Evolutionary conservation across 1,139 yeast genomes (phyloP).

Genomic region (Petasospora fabianii): DNA sequence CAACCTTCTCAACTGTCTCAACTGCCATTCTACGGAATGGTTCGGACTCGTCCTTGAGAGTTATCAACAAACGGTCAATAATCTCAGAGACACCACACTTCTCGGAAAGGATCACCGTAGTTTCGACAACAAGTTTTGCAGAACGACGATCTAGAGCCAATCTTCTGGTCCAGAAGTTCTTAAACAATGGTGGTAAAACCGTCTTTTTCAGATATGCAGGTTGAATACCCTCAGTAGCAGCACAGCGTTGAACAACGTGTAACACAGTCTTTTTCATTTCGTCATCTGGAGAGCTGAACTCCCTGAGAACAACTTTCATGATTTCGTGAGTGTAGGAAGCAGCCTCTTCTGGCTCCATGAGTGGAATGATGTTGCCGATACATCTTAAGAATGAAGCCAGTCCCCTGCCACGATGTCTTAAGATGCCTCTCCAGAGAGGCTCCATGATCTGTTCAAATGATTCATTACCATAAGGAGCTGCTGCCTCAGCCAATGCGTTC

Average conservation of each 20-base stretch:
- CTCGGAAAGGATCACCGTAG: conserved; percentile 64
- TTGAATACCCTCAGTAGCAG: conserved; percentile 49
- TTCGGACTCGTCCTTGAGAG: conserved; percentile 79
- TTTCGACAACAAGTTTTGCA: conserved; percentile 62
- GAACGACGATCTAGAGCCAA: conserved; percentile 55
- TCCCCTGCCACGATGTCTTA: conserved; percentile 72
- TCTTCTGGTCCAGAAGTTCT: conserved; percentile 75
- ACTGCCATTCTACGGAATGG: conserved; percentile 76
- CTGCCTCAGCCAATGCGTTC: conserved; percentile 77
- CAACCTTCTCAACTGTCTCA: conserved; percentile 56
- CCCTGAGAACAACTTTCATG: conserved; percentile 62
- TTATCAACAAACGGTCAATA: conserved; percentile 53
- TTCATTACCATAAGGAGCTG: conserved; percentile 88
- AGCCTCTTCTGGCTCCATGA: conserved; percentile 83
- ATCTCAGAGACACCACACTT: conserved; percentile 65
- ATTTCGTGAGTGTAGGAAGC: conserved; percentile 75
- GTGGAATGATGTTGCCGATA: conserved; percentile 75
- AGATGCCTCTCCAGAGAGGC: conserved; percentile 78
- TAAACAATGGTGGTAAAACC: conserved; percentile 62
- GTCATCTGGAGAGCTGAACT: conserved; percentile 80
- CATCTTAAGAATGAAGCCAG: conserved; percentile 76
- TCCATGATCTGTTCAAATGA: conserved; percentile 69
- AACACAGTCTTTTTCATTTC: conserved; percentile 81
- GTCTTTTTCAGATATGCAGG: conserved; percentile 43
- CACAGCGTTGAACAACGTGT: conserved; percentile 54